Percentiles rank a stretch among this genome's conserved stretches.
Conservation (phyloP, 371 early-diverging fungal species). For the Mucor circinelloides region DNA sequence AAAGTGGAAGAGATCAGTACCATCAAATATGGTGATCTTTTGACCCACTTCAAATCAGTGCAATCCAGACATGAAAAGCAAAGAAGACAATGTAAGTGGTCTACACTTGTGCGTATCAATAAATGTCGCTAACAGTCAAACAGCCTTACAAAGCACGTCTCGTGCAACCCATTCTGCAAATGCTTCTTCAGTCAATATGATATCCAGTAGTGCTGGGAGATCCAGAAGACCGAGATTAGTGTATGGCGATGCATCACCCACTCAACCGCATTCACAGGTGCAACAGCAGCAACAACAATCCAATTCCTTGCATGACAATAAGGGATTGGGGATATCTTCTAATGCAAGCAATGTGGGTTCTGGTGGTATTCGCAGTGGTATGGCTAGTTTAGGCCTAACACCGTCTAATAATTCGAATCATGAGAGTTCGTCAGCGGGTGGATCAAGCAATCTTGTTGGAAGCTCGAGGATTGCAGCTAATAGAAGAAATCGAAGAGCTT, state of each 20-base stretch:
- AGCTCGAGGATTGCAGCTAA: neutral
- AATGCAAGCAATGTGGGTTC: neutral
- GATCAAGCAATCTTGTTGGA: neutral
- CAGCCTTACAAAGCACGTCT: conserved; percentile 25
- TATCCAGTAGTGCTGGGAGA: neutral
- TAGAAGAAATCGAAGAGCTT: conserved; percentile 18
- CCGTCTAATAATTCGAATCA: neutral
- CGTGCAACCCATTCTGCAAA: conserved; percentile 3
- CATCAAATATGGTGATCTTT: conserved; percentile 56
- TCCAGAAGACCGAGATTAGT: conserved; percentile 17
- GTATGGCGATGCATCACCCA: conserved; percentile 7
- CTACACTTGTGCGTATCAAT: neutral
- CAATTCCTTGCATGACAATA: neutral
- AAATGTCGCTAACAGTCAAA: neutral
- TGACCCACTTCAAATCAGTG: conserved; percentile 61
- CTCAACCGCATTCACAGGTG: neutral
- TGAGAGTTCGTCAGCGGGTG: neutral
- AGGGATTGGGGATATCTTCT: conserved; percentile 14
- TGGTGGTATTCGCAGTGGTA: conserved; percentile 25
- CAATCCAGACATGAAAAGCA: conserved; percentile 63
- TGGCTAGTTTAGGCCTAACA: conserved; percentile 24
- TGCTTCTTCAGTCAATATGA: neutral
- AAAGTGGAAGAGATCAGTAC: conserved; percentile 25
- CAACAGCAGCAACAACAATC: neutral
- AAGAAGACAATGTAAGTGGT: conserved; percentile 40